Evolutionary conservation across 2,329 filamentous ascomycete species (phyloP).

Genomic region (Ceratocystis ficicola): DNA sequence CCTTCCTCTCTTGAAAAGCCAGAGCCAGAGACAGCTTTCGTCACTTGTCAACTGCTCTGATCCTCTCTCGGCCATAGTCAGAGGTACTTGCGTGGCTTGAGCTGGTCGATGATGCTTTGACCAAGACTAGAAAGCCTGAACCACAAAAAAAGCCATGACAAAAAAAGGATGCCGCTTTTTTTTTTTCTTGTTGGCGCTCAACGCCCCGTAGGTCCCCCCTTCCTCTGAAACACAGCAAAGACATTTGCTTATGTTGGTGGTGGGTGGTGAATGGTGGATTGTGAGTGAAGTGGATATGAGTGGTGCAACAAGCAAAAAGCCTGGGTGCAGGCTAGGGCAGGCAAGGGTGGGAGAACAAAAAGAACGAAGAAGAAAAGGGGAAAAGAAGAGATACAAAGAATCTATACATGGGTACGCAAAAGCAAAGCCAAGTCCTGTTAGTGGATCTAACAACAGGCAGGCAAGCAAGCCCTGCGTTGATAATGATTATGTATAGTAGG

Average conservation of each 20-base stretch:
- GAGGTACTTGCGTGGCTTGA: background rate
- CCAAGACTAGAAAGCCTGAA: background rate
- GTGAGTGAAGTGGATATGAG: background rate
- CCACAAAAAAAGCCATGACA: background rate
- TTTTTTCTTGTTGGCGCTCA: background rate
- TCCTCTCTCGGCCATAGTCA: background rate
- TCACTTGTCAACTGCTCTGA: slow-evolving; percentile 11
- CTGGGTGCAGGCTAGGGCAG: background rate
- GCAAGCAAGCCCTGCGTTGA: background rate
- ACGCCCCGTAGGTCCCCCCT: background rate
- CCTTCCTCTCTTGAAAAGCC: too few species aligned
- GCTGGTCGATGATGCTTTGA: background rate
- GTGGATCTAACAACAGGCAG: background rate
- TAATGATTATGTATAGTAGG: background rate
- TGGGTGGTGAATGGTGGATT: background rate
- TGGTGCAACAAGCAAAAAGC: background rate
- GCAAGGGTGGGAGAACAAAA: background rate
- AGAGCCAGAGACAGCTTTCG: background rate
- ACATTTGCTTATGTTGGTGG: background rate
- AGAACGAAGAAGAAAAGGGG: background rate
- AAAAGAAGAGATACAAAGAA: background rate
- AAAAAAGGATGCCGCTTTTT: slow-evolving; percentile 4
- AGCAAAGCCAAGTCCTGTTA: background rate
- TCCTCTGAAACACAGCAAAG: slow-evolving; percentile 8
- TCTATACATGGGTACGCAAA: background rate